These are phyloP conservation scores for Acanthamoeba sp. DNA, from an alignment of 208 protist species.

Conservation along the genomic window DNA sequence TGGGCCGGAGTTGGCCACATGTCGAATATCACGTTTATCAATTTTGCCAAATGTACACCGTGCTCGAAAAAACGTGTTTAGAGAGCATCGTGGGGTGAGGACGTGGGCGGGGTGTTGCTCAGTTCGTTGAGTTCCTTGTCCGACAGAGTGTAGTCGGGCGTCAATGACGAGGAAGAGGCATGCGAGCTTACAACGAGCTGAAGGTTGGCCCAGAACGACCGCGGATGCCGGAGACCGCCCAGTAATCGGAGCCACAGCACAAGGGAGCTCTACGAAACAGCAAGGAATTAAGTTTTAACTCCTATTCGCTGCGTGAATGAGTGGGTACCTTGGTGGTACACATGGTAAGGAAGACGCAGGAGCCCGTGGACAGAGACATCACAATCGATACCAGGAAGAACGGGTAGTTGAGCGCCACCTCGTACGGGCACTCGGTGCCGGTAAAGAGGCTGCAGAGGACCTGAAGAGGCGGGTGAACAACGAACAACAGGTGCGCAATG, in stretches of 20 bases:
- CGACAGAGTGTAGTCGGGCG: neutral
- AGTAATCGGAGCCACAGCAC: neutral
- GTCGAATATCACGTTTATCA: too few species aligned
- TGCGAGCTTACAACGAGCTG: neutral
- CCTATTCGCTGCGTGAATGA: too few species aligned
- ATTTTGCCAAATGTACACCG: too few species aligned
- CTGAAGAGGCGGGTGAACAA: neutral
- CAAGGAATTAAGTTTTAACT: neutral
- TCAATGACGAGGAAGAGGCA: neutral
- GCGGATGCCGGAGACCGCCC: neutral
- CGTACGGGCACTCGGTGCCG: neutral
- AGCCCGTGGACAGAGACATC: neutral
- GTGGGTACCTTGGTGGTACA: slow-evolving; percentile 33
- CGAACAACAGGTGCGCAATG: neutral
- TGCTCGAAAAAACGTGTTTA: neutral
- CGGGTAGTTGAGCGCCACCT: slow-evolving; percentile 5
- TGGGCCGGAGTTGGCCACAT: too few species aligned
- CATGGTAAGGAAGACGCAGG: slow-evolving; percentile 54
- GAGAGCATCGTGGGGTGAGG: neutral
- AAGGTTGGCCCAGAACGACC: neutral
- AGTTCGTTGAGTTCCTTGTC: neutral
- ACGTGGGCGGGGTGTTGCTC: neutral
- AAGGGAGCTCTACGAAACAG: slow-evolving; percentile 4
- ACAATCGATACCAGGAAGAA: slow-evolving; percentile 27
- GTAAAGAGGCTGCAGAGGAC: neutral